Conservation (phyloP, 2,329 filamentous ascomycete species). For the Aspergillus brunneoviolaceus region DNA sequence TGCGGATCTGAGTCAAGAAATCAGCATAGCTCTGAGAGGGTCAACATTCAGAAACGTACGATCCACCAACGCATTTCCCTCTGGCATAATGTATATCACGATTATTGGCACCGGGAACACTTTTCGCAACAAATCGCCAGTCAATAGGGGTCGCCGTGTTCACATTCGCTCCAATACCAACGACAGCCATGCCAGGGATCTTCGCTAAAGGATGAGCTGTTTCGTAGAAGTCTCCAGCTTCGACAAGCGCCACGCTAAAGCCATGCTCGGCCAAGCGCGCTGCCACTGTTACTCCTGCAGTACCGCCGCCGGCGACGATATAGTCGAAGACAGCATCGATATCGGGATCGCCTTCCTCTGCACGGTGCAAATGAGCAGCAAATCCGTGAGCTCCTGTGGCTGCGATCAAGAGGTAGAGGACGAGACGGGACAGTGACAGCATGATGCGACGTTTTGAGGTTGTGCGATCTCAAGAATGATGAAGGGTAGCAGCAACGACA, state of each 20-base stretch:
- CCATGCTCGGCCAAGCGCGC: conserved; percentile 52
- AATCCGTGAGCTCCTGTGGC: background rate
- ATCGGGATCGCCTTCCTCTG: conserved; percentile 7
- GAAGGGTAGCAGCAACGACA: background rate
- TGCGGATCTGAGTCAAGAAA: conserved; percentile 25
- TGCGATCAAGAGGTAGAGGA: background rate
- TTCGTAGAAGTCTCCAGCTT: conserved; percentile 48
- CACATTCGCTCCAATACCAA: conserved; percentile 25
- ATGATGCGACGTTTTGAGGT: background rate
- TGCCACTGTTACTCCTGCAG: conserved; percentile 44
- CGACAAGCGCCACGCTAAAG: conserved; percentile 40
- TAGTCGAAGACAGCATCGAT: conserved; percentile 28
- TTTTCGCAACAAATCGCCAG: conserved; percentile 50
- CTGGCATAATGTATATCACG: conserved; percentile 31
- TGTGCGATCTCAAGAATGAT: background rate
- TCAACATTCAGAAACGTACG: conserved; percentile 20
- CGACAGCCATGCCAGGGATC: conserved; percentile 35
- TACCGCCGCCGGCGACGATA: conserved; percentile 44
- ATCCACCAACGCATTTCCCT: conserved; percentile 32
- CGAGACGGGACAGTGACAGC: background rate
- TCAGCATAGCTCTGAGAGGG: background rate
- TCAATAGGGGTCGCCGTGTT: conserved; percentile 47
- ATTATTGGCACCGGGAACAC: conserved; percentile 49
- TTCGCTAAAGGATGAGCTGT: conserved; percentile 56
- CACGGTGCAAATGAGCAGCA: background rate